Base-by-base conservation (phyloP, 371 early-diverging fungal genomes). In the Rhizopus delemar region DNA sequence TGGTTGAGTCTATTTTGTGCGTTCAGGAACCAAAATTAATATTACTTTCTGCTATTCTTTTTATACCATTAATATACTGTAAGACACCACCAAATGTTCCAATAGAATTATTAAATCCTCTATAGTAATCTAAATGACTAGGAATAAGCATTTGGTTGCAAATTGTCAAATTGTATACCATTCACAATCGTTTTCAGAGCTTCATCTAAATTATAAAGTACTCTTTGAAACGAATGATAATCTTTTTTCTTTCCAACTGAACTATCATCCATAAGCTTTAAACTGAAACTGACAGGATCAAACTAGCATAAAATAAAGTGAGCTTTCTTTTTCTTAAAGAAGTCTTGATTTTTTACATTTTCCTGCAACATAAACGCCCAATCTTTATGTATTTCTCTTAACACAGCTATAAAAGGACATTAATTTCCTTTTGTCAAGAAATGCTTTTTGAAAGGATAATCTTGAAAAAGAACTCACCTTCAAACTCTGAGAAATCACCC, bases 81-180 rank as follows among this genome's bases (percentile, higher is more conserved):
- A 93, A 83, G 9, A 95, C 92, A 12, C 89, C 89, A 55, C 94
- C 92, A 68, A 94, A 97, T 1, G 93, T 93, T 65, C 94, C 87
- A 62, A 96, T 95, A 1, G 94, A 90, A 38, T 82, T 86, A 66
- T 95, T 96, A 70, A 97, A 97, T 13, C 94, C 92, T 51, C 87
- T 86, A 65, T 95, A 93, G 67, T 94, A 93, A 55, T 95, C 96
- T 93, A 71, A 3, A 11, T 5, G 3, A 39, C 39, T 12, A 39
- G 0, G 12, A 39, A 39, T 12, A 39, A 39, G 2, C 1, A 0
- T 9, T 2, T n/a, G 1, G 13, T n/a, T 13, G 5, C 5, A 43
- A 5, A 11, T 13, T 43, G 11, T 43, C 5, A 11, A 41, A 13
- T 33, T 38, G 31, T 32, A 41, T 78, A 92, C 92, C 93, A 71